Percentiles rank a stretch among this genome's conserved stretches.
Evolutionary conservation across 495 filamentous ascomycete genomes (phyloP).

Genomic region (Xanthoparmelia taractica): DNA sequence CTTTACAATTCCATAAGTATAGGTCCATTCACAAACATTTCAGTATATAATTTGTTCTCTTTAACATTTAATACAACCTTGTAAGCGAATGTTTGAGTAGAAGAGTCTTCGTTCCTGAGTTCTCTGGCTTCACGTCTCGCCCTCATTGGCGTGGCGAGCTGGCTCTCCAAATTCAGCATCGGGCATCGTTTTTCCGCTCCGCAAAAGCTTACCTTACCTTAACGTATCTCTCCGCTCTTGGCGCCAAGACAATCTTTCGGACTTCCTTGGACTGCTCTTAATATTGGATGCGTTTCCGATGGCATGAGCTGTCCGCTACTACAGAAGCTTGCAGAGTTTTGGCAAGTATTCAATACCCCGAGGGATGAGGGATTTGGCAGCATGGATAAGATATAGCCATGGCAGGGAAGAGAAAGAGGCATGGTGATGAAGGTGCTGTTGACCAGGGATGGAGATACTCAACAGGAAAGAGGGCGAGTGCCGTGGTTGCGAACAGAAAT

Average conservation of each 20-base stretch:
- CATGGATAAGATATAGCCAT: constrained; percentile 6
- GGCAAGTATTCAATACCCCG: not conserved
- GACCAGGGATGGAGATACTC: constrained; percentile 3
- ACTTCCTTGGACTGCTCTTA: too few relatives aligned
- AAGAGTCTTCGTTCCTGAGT: too few relatives aligned
- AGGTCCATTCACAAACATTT: too few relatives aligned
- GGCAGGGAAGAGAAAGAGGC: constrained; percentile 21
- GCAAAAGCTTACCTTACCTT: too few relatives aligned
- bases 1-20: too few relatives aligned
- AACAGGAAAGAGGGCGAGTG: not conserved
- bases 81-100: too few relatives aligned
- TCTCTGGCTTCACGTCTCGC: too few relatives aligned
- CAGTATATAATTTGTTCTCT: too few relatives aligned
- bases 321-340: not conserved
- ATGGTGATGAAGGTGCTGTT: constrained; percentile 1
- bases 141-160: too few relatives aligned
- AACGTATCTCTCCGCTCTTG: not conserved
- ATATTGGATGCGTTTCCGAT: too few relatives aligned
- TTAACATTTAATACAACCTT: too few relatives aligned
- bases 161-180: too few relatives aligned
- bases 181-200: not conserved
- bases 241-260: not conserved
- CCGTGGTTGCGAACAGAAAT: constrained; percentile 1
- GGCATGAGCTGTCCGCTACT: not conserved
- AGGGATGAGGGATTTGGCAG: not conserved